Conservation (phyloP, 345 rosid genomes). For the Melaleuca quinquenervia region DNA sequence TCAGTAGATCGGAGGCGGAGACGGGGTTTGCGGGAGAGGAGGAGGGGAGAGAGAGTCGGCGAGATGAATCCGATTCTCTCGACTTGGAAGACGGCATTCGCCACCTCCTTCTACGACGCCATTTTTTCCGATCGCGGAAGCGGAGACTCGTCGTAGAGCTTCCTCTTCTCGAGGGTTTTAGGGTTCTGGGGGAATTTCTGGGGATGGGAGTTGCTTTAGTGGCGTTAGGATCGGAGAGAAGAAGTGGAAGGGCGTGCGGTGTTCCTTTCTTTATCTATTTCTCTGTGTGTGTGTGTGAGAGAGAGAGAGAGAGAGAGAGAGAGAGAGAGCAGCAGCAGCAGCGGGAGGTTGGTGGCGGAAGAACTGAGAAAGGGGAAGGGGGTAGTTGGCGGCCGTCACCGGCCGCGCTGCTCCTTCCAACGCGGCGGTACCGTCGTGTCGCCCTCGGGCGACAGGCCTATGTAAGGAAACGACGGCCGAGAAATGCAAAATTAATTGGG, state of each 20-base stretch:
- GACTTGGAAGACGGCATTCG: conserved; percentile 52
- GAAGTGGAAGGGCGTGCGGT: not conserved
- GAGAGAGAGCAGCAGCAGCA: not conserved
- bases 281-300: too few relatives aligned
- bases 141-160: not conserved
- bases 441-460: not conserved
- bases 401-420: not conserved
- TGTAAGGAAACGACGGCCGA: not conserved
- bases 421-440: not conserved
- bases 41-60: conserved; percentile 14
- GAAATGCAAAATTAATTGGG: not conserved
- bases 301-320: not conserved
- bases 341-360: not conserved
- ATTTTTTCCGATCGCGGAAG: conserved; percentile 4
- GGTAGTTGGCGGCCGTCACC: not conserved
- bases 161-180: not conserved
- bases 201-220: not conserved
- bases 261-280: not conserved
- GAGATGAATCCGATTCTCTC: conserved; percentile 51
- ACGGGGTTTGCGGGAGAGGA: conserved; percentile 3
- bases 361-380: not conserved
- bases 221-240: not conserved
- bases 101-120: conserved; percentile 40
- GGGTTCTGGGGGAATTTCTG: not conserved
- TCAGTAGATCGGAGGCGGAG: not conserved